These are phyloP conservation scores for Sicyos baderoa DNA, from an alignment of 306 rosid species.

Conservation along the genomic window DNA sequence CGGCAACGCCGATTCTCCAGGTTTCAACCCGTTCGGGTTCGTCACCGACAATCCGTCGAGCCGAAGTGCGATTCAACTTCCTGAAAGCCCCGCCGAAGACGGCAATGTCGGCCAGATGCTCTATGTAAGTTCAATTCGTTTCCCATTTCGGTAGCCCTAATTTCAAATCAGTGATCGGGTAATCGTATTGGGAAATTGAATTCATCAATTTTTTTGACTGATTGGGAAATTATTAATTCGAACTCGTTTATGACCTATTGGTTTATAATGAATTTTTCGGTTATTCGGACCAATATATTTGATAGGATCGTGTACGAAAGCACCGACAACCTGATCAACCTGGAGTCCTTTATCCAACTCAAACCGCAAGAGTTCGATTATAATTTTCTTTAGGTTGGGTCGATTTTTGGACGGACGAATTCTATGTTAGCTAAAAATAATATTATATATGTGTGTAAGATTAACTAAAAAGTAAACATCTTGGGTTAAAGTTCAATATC, in stretches of 20 bases:
- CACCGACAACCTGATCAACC: too few species aligned
- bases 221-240: neutral
- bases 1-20: slow-evolving; percentile 31
- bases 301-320: too few species aligned
- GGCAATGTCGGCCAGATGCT: slow-evolving; percentile 98
- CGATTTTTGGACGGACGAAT: too few species aligned
- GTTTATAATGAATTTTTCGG: neutral
- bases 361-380: too few species aligned
- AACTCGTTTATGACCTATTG: neutral
- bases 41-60: slow-evolving; percentile 93
- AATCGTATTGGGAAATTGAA: neutral
- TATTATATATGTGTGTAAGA: too few species aligned
- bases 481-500: too few species aligned
- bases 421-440: too few species aligned
- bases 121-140: slow-evolving; percentile 39
- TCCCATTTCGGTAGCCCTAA: neutral
- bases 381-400: too few species aligned
- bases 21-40: slow-evolving; percentile 87
- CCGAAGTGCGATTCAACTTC: slow-evolving; percentile 79
- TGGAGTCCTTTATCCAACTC: too few species aligned
- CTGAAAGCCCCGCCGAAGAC: slow-evolving; percentile 72
- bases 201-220: neutral
- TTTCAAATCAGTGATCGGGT: neutral
- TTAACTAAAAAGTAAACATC: too few species aligned
- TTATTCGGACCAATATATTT: slow-evolving; percentile 6